Conservation (phyloP, 306 rosid genomes). For the Geum urbanum region DNA sequence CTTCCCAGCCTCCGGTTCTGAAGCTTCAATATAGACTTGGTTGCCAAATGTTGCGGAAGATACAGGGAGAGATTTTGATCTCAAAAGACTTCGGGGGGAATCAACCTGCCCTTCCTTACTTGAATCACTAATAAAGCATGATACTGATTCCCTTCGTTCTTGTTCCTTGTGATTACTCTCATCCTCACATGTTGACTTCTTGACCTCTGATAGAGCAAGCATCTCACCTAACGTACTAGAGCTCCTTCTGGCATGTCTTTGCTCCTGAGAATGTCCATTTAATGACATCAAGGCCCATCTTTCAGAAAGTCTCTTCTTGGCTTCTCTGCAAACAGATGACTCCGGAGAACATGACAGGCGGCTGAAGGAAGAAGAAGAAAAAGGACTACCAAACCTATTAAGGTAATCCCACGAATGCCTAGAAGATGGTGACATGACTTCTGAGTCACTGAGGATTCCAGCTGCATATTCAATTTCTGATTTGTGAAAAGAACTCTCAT, state of each 20-base stretch:
- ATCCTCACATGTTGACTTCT: conserved; percentile 48
- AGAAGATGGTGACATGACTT: conserved; percentile 62
- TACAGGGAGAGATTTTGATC: conserved; percentile 79
- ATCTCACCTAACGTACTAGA: conserved; percentile 89
- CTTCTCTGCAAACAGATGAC: conserved; percentile 87
- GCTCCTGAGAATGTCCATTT: conserved; percentile 52
- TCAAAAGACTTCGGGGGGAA: conserved; percentile 53
- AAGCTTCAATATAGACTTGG: conserved; percentile 40
- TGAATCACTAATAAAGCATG: conserved; percentile 38
- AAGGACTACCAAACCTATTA: conserved; percentile 56
- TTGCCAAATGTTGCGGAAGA: conserved; percentile 46
- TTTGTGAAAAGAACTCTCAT: conserved; percentile 78
- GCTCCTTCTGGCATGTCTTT: conserved; percentile 45
- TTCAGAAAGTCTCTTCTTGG: conserved; percentile 90
- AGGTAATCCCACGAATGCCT: conserved; percentile 84
- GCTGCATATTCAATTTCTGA: conserved; percentile 61
- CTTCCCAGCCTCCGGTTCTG: conserved; percentile 35
- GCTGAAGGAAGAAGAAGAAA: conserved; percentile 66
- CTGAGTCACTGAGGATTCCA: conserved; percentile 71
- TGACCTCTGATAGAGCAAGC: conserved; percentile 75
- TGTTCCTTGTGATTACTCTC: conserved; percentile 36
- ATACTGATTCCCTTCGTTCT: conserved; percentile 43
- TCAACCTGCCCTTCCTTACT: conserved; percentile 36
- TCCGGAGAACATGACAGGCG: conserved; percentile 79
- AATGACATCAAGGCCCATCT: conserved; percentile 84